A percentile compares a stretch with the other conserved stretches of the same genome.
Conservation (phyloP, 805 yeast genomes). For the Pichia phayaonensis region DNA sequence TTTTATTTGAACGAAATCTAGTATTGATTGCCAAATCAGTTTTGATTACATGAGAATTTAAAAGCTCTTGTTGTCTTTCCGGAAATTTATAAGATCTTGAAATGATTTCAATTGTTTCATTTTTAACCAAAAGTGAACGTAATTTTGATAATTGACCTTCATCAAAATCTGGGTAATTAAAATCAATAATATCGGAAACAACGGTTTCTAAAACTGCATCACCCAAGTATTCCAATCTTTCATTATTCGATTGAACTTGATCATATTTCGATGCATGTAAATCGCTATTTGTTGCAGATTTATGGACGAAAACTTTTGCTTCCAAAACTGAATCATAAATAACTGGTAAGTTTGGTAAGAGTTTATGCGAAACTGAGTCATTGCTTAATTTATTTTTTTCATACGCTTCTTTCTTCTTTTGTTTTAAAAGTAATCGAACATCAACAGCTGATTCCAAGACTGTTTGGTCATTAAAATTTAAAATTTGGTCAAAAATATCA, state of each 20-base stretch:
- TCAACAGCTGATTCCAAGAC: slow-evolving; percentile 15
- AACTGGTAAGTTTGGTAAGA: slow-evolving; percentile 56
- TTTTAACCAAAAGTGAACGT: slow-evolving; percentile 66
- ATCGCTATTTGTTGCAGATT: slow-evolving; percentile 58
- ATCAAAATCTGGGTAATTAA: slow-evolving; percentile 55
- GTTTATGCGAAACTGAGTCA: slow-evolving; percentile 7
- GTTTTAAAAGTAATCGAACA: slow-evolving; percentile 11
- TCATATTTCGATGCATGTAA: slow-evolving; percentile 50
- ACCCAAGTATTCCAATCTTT: slow-evolving; percentile 84
- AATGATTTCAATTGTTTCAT: slow-evolving; percentile 64
- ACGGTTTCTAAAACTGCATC: slow-evolving; percentile 73
- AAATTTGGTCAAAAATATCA: slow-evolving; percentile 48
- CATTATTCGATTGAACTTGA: slow-evolving; percentile 61
- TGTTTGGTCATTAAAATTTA: slow-evolving; percentile 31
- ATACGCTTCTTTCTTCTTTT: slow-evolving; percentile 1
- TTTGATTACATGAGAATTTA: slow-evolving; percentile 27
- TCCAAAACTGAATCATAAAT: slow-evolving; percentile 52
- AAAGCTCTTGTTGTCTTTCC: slow-evolving; percentile 33
- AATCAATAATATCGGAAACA: slow-evolving; percentile 62
- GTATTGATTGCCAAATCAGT: slow-evolving; percentile 6
- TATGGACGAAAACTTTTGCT: slow-evolving; percentile 74
- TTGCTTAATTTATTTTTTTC: slow-evolving; percentile 10
- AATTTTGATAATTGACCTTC: slow-evolving; percentile 78
- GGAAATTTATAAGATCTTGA: slow-evolving; percentile 62
- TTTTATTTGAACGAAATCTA: slow-evolving; percentile 47